Evolutionary conservation across 768 basidiomycete genomes (phyloP).

Genomic region (Hypholoma sublateritium): DNA sequence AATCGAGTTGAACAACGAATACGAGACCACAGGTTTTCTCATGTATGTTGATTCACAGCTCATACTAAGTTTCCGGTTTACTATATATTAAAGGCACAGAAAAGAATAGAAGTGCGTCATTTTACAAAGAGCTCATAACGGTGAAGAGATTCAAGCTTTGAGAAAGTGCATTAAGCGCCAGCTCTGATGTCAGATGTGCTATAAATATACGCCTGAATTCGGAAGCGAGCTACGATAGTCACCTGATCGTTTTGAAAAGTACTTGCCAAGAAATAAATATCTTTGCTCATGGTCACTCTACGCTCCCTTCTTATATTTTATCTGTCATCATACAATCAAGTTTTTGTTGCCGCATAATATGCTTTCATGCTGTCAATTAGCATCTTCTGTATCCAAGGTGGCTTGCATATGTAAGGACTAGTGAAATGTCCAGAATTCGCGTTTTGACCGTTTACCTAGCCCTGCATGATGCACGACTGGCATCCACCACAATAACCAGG

Average conservation of each 20-base stretch:
- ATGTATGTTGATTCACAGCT: neutral
- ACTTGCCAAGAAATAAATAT: too few species aligned
- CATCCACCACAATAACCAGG: neutral
- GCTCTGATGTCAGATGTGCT: too few species aligned
- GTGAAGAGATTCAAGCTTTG: neutral
- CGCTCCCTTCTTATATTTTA: too few species aligned
- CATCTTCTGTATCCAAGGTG: conserved; percentile 8
- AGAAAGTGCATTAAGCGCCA: too few species aligned
- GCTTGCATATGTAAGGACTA: conserved; percentile 2
- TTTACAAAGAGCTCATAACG: neutral
- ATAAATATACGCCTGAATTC: too few species aligned
- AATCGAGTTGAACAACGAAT: neutral
- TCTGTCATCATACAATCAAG: too few species aligned
- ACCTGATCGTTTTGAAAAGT: too few species aligned
- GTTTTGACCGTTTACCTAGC: neutral
- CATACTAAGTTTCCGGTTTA: neutral
- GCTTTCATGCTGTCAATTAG: conserved; percentile 12
- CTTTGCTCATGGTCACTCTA: too few species aligned
- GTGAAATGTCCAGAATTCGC: neutral
- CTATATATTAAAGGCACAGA: neutral
- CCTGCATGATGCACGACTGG: neutral
- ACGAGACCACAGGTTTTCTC: neutral
- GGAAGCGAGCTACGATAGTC: too few species aligned
- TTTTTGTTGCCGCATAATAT: neutral
- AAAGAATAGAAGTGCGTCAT: neutral